phyloP scores from a whole-genome alignment of 148 eudicot genomes.

The Suaeda aralocaspica region DNA sequence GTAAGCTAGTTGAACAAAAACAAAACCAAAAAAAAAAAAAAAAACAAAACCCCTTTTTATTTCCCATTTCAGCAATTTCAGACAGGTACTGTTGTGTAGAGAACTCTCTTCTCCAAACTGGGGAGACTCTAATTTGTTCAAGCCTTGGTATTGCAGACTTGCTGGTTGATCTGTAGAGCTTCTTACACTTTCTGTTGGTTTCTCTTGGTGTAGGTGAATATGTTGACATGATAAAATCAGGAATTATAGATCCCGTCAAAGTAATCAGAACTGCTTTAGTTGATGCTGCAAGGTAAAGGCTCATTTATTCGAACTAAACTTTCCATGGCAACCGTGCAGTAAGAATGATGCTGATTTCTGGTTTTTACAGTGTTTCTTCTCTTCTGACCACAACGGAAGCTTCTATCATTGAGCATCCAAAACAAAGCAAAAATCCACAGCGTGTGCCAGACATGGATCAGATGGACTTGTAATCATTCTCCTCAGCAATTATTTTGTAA shows the following conservation, averaged over 20 bases:
- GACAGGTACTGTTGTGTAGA: not conserved
- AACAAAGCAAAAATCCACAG: slow-evolving; percentile 47
- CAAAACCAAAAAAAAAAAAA: too few relatives aligned
- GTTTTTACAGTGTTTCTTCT: slow-evolving; percentile 59
- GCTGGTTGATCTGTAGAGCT: not conserved
- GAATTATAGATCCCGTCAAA: slow-evolving; percentile 93
- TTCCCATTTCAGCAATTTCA: not conserved
- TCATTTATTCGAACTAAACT: not conserved
- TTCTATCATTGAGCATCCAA: slow-evolving; percentile 48
- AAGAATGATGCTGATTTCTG: not conserved
- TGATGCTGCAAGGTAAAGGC: slow-evolving; percentile 90
- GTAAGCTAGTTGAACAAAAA: not conserved
- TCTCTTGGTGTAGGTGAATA: slow-evolving; percentile 52
- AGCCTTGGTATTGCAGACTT: not conserved
- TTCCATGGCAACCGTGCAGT: not conserved
- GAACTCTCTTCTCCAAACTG: not conserved
- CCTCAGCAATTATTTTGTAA: not conserved
- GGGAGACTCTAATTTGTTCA: not conserved
- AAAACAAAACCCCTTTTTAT: too few relatives aligned
- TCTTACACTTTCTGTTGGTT: slow-evolving; percentile 3
- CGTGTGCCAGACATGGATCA: slow-evolving; percentile 78
- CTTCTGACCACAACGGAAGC: slow-evolving; percentile 85
- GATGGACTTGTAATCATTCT: slow-evolving; percentile 36
- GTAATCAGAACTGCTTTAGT: slow-evolving; percentile 84
- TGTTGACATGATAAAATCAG: slow-evolving; percentile 82